Base-by-base conservation (phyloP, 495 filamentous ascomycete genomes). In the Penicillium riverlandense region DNA sequence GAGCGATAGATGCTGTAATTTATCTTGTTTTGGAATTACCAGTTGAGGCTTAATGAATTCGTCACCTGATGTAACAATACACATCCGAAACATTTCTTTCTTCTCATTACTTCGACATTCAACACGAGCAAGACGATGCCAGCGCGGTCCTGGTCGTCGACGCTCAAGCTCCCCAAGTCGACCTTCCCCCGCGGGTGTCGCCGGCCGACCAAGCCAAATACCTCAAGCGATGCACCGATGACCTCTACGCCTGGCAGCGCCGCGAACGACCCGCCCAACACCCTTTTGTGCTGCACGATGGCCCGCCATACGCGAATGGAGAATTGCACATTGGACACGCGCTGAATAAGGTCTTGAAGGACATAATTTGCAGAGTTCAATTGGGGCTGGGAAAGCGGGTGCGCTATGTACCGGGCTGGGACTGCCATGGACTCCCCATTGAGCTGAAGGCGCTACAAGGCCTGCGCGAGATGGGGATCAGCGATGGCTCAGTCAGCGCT, bases 401-500 rank as follows among this genome's bases (percentile, higher is more conserved):
- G 29, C 75, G 82, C n/a, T 99, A 91, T 60, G 72, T 91, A 5
- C 92, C 92, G 4, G 94, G 92, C 29, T 99, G 94, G 94, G 92
- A 99, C 63, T 99, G 92, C 54, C 92, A 99, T 70, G 92, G 92
- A 6, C 73, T 99, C 41, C 92, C 92, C 7, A 99, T 99, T 65
- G 92, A 99, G 72, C 71, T 97, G 34, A 96, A 96, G 63, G 92
- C 91, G n/a, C 77, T 98, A 31, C 85, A 86, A 55, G 63, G 65
- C 37, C 63, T 72, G 36, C 70, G 66, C 32, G 47, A 66, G 7
- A 10, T 48, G 7, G 54, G 44, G 2, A 41, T 54, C 3, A 15
- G 12, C 11, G 39, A 49, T 37, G 58, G 54, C 27, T 46, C 60
- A 1, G 51, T 65, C 38, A 52, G 49, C 9, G 45, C 64, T 8